Evolutionary conservation across 164 flowering plant genomes (phyloP).

Genomic region (Buxus sempervirens): DNA sequence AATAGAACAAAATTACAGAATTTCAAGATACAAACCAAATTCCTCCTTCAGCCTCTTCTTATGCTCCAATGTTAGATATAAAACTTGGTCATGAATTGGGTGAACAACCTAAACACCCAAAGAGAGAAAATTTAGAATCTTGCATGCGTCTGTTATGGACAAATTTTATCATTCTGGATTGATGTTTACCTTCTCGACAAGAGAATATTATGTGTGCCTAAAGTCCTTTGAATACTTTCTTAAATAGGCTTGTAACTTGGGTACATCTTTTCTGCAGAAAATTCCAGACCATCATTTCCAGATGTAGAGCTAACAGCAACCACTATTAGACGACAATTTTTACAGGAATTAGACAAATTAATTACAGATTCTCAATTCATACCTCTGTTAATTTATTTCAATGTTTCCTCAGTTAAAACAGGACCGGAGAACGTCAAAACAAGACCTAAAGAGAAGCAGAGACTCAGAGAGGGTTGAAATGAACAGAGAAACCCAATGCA

Average conservation of each 20-base stretch:
- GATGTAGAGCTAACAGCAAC: no score
- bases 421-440: no score
- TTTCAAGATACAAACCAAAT: conserved; percentile 30
- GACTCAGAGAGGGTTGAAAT: no score
- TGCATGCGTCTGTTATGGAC: background rate
- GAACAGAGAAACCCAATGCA: no score
- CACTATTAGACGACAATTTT: no score
- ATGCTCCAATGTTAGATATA: conserved; percentile 35
- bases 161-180: background rate
- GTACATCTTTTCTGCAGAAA: conserved; percentile 63
- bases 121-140: background rate
- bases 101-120: conserved; percentile 35
- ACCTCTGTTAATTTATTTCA: no score
- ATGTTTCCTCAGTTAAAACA: no score
- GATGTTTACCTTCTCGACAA: conserved; percentile 20
- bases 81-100: conserved; percentile 48
- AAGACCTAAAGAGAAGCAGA: no score
- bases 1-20: background rate
- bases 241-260: conserved; percentile 57
- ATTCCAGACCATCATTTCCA: no score
- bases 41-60: conserved; percentile 53
- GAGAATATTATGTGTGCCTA: conserved; percentile 51
- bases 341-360: no score
- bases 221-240: conserved; percentile 53
- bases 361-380: no score